Base-by-base conservation (phyloP, 805 yeast genomes). In the Barnettozyma salicaria region DNA sequence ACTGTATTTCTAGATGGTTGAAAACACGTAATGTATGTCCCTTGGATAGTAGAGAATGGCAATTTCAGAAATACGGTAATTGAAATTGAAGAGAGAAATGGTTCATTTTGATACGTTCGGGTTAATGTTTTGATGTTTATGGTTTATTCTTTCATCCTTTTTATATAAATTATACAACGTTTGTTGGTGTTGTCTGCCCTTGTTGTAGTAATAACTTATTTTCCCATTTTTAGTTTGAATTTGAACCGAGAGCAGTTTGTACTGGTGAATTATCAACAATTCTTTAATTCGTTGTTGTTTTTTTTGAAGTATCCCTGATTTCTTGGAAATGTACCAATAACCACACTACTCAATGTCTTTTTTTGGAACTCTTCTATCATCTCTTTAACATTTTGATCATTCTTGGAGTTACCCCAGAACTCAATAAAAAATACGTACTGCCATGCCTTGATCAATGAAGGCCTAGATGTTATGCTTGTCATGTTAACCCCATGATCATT, bases 11-110 rank as follows among this genome's bases (percentile, higher is more conserved):
- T 34, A 76, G 95, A 50, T 92, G 98, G 98, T 75, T 90, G 49
- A 82, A 82, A 60, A 85, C 95, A 12, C 80, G 98, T 64, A 86
- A 89, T 44, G 95, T 88, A 17, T 92, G 99, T 70, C 99, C 99
- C 1, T 70, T 92, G 58, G 97, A 90, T 64, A 89, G 84, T 62
- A 79, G 84, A 52, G 95, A 85, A 39, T 90, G 98, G 97, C 72
- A 69, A 40, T 67, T 67, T 45, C 78, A 74, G 48, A 82, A 82
- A 62, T 80, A 82, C 56, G 94, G 94, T 27, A 73, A 75, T 45
- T 83, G 56, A 58, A 8, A 9, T 17, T 14, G 25, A 24, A 22
- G 18, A 19, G 27, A 36, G 24, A 19, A 14, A 16, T 17, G 26
- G 17, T n/a, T n/a, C n/a, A n/a, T n/a, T n/a, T n/a, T n/a, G n/a